Base-by-base conservation (phyloP, 2,329 filamentous ascomycete species). In the Exophiala xenobiotica region DNA sequence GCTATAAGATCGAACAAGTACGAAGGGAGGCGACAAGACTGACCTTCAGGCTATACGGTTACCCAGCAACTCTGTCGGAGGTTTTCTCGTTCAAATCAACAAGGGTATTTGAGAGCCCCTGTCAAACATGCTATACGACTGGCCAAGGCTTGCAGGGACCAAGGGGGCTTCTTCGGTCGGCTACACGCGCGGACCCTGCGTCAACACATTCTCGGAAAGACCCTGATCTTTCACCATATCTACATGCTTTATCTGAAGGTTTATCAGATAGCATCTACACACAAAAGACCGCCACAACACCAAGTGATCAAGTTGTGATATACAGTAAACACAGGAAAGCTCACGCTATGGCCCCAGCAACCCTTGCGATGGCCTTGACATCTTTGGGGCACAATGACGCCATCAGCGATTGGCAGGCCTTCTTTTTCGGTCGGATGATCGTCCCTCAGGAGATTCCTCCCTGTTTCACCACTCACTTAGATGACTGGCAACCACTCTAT, bases 341-440 rank as follows among this genome's bases (percentile, higher is more conserved):
- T n/a, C n/a, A n/a, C n/a, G n/a, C n/a, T n/a, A n/a, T n/a, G n/a
- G n/a, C 38, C 19, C 19, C 7, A 40, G 18, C 19, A 39, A 40
- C n/a, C 8, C 20, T 23, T 41, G 23, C 18, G n/a, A 14, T 14
- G 16, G n/a, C 26, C 11, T 22, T 2, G 20, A 19, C 16, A n/a
- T 11, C 29, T 16, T 35, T 35, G 16, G 42, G 27, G 16, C 27
- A 49, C 43, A 47, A 54, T 46, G 47, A 54, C 52, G 52, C 45
- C 52, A 54, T 48, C 18, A 11, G 12, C 42, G 3, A 29, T 12
- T n/a, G 11, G 42, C 24, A n/a, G 46, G 24, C 44, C 16, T 41
- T 46, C 49, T 51, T 22, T 40, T 52, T 51, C 37, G 14, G 46
- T 41, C 43, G n/a, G 49, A 27, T 8, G 51, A 54, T 54, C 51